Evolutionary conservation across 345 rosid species (phyloP).

Genomic region (Linum tenue): DNA sequence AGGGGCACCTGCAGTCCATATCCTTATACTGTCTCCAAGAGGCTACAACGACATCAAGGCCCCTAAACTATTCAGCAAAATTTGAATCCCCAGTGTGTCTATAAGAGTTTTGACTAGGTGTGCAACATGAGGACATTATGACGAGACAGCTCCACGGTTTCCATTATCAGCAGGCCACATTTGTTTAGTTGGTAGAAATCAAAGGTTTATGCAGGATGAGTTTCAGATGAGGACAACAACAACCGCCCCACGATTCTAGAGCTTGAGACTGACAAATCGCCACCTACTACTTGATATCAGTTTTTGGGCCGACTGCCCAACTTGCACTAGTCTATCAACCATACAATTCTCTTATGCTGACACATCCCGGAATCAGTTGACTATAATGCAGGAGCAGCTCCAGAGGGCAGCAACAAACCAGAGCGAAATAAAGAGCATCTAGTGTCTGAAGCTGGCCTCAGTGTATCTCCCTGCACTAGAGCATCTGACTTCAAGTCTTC

Average conservation of each 20-base stretch:
- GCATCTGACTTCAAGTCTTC: conserved; percentile 9
- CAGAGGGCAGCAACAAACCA: background rate
- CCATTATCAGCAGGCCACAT: conserved; percentile 1
- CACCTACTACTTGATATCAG: conserved; percentile 6
- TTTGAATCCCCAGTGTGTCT: background rate
- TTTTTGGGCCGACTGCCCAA: conserved; percentile 4
- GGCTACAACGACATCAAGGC: background rate
- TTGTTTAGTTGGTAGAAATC: background rate
- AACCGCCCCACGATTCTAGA: conserved; percentile 7
- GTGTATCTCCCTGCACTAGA: conserved; percentile 5
- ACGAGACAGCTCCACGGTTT: background rate
- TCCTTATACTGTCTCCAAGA: no score
- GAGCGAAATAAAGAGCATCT: background rate
- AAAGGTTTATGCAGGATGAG: conserved; percentile 4
- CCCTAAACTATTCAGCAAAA: background rate
- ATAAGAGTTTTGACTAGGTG: background rate
- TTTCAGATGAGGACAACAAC: conserved; percentile 4
- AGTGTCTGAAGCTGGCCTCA: conserved; percentile 1
- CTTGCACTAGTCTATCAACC: conserved; percentile 17
- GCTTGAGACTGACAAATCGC: conserved; percentile 11
- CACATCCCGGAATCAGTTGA: conserved; percentile 17
- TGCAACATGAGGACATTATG: background rate
- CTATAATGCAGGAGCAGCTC: conserved; percentile 15
- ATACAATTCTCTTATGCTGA: conserved; percentile 14
- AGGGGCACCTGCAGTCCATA: no score